Evolutionary conservation across 345 rosid species (phyloP).

Genomic region (Boechera stricta): DNA sequence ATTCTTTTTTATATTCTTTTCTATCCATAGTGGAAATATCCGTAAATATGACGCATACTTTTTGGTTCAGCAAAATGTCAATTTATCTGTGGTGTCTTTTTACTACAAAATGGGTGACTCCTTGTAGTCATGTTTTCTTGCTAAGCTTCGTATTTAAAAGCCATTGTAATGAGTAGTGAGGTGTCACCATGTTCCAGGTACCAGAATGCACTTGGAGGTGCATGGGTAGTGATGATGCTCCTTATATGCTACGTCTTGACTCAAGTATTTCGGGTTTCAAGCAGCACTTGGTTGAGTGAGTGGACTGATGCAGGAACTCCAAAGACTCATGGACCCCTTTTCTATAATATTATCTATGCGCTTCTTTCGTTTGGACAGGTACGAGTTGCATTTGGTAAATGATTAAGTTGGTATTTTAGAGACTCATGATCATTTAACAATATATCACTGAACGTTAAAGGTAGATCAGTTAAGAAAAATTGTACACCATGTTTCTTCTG

Average conservation of each 20-base stretch:
- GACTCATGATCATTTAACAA: not conserved
- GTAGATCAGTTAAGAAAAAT: slow-evolving; percentile 8
- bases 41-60: not conserved
- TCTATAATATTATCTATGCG: slow-evolving; percentile 73
- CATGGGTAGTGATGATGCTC: slow-evolving; percentile 85
- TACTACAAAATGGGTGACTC: slow-evolving; percentile 3
- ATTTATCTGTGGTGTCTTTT: not conserved
- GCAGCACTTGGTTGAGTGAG: slow-evolving; percentile 94
- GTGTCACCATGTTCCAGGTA: slow-evolving; percentile 60
- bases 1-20: slow-evolving; percentile 1
- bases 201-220: slow-evolving; percentile 95
- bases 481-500: slow-evolving; percentile 8
- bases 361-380: slow-evolving; percentile 89
- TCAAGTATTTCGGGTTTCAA: slow-evolving; percentile 82
- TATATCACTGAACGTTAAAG: slow-evolving; percentile 6
- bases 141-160: slow-evolving; percentile 9
- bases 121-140: not conserved
- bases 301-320: slow-evolving; percentile 82
- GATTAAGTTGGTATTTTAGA: slow-evolving; percentile 7
- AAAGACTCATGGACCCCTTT: slow-evolving; percentile 62
- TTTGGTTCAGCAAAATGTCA: slow-evolving; percentile 5
- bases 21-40: not conserved
- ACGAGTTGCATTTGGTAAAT: slow-evolving; percentile 39
- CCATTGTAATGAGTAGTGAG: slow-evolving; percentile 16
- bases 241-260: slow-evolving; percentile 74